Percentiles rank a stretch among this genome's conserved stretches.
Evolutionary conservation across 305 asterid genomes (phyloP).

Genomic region (Plantago coronopus): DNA sequence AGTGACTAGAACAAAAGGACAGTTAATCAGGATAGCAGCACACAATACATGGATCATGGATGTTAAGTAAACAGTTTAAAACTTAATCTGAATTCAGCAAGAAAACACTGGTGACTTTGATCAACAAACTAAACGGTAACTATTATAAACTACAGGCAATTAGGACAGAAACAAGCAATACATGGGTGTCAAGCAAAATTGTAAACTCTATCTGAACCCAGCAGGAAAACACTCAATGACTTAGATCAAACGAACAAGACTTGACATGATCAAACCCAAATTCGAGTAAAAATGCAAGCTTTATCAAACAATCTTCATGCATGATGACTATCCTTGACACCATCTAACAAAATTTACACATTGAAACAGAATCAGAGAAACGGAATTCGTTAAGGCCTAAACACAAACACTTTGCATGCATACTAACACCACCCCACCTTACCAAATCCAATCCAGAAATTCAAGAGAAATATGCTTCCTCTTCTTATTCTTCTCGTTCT

Average conservation of each 20-base stretch:
- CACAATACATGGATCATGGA: too few species aligned
- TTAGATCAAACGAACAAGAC: too few species aligned
- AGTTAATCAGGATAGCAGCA: background rate
- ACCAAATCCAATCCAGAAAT: background rate
- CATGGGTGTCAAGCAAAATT: too few species aligned
- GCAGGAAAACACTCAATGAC: background rate
- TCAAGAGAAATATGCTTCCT: background rate
- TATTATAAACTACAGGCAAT: background rate
- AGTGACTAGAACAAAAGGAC: background rate
- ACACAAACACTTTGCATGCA: conserved; percentile 55
- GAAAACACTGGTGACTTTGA: too few species aligned
- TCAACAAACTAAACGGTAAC: too few species aligned
- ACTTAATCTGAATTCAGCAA: too few species aligned
- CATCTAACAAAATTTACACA: background rate
- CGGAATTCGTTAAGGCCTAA: background rate
- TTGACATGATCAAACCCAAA: background rate
- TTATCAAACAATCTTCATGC: conserved; percentile 24
- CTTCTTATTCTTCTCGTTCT: too few species aligned
- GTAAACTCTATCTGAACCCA: too few species aligned
- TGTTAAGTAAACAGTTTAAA: too few species aligned
- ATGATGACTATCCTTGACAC: background rate
- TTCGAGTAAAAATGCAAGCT: background rate
- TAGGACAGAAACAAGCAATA: background rate
- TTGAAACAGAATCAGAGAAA: background rate
- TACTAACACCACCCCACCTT: background rate